Conservation (phyloP, 768 basidiomycete species). For the Phlegmacium glaucopus region DNA sequence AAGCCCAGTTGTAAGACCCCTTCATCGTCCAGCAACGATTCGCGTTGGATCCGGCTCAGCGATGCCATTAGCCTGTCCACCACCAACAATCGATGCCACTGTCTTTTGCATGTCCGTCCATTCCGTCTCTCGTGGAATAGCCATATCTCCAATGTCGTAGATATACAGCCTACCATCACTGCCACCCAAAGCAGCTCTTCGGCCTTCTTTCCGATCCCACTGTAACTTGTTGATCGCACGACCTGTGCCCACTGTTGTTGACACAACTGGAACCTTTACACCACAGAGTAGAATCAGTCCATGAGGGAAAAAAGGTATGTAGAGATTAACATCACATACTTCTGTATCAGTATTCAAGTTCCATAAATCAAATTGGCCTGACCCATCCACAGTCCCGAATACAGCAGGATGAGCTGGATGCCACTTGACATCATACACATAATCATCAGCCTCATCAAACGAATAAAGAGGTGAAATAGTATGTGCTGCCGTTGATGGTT, state of each 20-base stretch:
- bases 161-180: slow-evolving; percentile 92
- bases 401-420: slow-evolving; percentile 93
- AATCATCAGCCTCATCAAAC: slow-evolving; percentile 97
- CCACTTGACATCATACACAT: slow-evolving; percentile 99
- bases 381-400: slow-evolving; percentile 92
- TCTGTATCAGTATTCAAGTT: slow-evolving; percentile 97
- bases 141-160: slow-evolving; percentile 93
- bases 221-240: slow-evolving; percentile 92
- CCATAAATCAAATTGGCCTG: slow-evolving; percentile 96
- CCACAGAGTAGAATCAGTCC: background rate
- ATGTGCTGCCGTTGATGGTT: slow-evolving; percentile 61
- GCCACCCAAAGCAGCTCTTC: slow-evolving; percentile 85
- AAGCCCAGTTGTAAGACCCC: too few relatives aligned
- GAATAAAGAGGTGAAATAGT: slow-evolving; percentile 78
- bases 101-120: slow-evolving; percentile 94
- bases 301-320: background rate
- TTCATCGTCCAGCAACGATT: slow-evolving; percentile 30
- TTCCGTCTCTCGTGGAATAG: slow-evolving; percentile 83
- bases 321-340: slow-evolving; percentile 46
- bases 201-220: slow-evolving; percentile 93
- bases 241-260: slow-evolving; percentile 73
- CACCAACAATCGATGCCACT: slow-evolving; percentile 67
- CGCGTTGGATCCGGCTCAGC: slow-evolving; percentile 27
- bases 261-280: slow-evolving; percentile 83
- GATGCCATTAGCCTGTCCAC: slow-evolving; percentile 44